Evolutionary conservation across 257 asterid species (phyloP).

Genomic region (Ajuga chamaepitys): DNA sequence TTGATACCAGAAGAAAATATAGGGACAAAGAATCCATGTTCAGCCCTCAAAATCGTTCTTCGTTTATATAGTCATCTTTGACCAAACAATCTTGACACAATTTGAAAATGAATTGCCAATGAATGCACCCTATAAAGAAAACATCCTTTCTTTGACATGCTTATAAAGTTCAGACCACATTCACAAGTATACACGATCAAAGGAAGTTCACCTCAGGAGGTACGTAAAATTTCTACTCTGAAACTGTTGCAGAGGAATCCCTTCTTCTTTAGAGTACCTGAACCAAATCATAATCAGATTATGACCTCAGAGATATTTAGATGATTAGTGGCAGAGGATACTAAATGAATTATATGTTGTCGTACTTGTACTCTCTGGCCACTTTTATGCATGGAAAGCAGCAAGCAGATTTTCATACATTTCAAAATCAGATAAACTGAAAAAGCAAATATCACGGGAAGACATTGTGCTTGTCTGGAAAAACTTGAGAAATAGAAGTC

Average conservation of each 20-base stretch:
- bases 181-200: not conserved
- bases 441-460: not conserved
- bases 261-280: conserved; percentile 97
- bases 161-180: not conserved
- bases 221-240: conserved; percentile 59
- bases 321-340: not conserved
- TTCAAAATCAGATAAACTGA: not conserved
- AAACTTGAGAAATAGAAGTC: no score
- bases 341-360: no score
- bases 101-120: not conserved
- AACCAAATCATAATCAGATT: conserved; percentile 4
- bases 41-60: not conserved
- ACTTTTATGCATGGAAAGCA: not conserved
- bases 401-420: not conserved
- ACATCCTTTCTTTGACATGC: not conserved
- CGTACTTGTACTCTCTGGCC: no score
- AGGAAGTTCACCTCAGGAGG: conserved; percentile 60
- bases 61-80: not conserved
- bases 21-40: not conserved
- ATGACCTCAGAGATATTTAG: not conserved
- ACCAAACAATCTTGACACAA: not conserved
- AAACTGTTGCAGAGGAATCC: conserved; percentile 45
- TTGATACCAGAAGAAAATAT: not conserved
- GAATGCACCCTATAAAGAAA: not conserved
- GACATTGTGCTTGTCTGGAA: not conserved